A percentile compares a stretch with the other conserved stretches of the same genome.
These are phyloP conservation scores for Melampsora abietis-canadensis DNA, from an alignment of 1,284 basidiomycete species.

Conservation along the genomic window DNA sequence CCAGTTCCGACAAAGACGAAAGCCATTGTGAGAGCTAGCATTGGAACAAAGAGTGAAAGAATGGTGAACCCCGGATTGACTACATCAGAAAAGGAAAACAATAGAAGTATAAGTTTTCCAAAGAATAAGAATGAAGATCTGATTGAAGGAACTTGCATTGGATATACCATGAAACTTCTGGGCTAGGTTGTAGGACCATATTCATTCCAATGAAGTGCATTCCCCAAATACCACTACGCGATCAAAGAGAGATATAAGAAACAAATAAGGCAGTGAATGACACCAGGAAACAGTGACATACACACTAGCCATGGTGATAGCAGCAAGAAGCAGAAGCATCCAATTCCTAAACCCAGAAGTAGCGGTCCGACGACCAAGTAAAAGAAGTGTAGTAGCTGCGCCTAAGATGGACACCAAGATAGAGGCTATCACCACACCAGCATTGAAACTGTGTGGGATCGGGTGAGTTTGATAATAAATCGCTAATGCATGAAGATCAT, in stretches of 20 bases:
- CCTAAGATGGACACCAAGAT: constrained; percentile 26
- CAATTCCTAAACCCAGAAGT: constrained; percentile 32
- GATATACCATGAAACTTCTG: constrained; percentile 24
- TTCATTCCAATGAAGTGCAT: constrained; percentile 43
- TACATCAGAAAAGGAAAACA: background rate
- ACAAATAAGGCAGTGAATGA: background rate
- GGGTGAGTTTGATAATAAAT: constrained; percentile 35
- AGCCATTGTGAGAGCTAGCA: constrained; percentile 16
- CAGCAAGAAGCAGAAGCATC: constrained; percentile 20
- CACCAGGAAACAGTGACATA: background rate
- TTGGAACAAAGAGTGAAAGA: constrained; percentile 28
- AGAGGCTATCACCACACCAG: constrained; percentile 25
- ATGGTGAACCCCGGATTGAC: constrained; percentile 33
- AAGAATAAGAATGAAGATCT: background rate
- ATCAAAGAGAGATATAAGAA: background rate
- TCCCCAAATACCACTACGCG: background rate
- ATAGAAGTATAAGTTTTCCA: background rate
- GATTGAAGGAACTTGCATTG: constrained; percentile 9
- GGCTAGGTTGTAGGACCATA: constrained; percentile 11
- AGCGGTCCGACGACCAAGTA: constrained; percentile 27
- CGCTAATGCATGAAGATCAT: constrained; percentile 1
- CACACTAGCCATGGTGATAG: constrained; percentile 33
- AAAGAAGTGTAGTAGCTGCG: constrained; percentile 34
- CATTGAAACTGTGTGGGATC: constrained; percentile 20
- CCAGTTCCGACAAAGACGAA: constrained; percentile 33